Evolutionary conservation across 257 asterid genomes (phyloP).

Genomic region (Perilla frutescens): DNA sequence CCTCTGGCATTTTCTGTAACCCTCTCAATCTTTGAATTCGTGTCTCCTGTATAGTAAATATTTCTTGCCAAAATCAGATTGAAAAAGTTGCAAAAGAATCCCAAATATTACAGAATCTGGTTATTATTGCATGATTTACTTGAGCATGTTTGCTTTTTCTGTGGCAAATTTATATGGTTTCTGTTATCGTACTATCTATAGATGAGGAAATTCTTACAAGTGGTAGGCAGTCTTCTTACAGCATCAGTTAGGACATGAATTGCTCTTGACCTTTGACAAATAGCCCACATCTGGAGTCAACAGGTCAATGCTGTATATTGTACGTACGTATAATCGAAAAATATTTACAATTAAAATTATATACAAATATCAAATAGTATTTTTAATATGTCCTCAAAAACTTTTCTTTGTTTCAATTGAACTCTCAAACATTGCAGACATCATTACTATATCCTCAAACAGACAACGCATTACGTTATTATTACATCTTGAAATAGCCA

Average conservation of each 20-base stretch:
- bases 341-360: too few species aligned
- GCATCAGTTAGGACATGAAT: conserved; percentile 27
- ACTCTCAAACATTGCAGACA: too few species aligned
- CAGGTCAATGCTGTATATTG: not conserved
- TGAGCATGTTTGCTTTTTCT: conserved; percentile 24
- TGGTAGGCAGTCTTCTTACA: conserved; percentile 42
- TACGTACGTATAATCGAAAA: too few species aligned
- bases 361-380: not conserved
- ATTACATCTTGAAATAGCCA: too few species aligned
- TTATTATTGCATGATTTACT: conserved; percentile 17
- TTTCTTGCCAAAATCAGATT: conserved; percentile 11
- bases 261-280: conserved; percentile 22
- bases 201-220: conserved; percentile 50
- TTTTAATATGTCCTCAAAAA: too few species aligned
- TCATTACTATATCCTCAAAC: too few species aligned
- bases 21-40: conserved; percentile 59
- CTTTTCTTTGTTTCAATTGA: too few species aligned
- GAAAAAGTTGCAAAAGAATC: not conserved
- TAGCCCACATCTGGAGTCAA: conserved; percentile 4
- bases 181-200: conserved; percentile 40
- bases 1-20: conserved; percentile 46
- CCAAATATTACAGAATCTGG: not conserved
- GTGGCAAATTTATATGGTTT: conserved; percentile 30
- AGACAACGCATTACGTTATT: too few species aligned
- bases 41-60: not conserved